phyloP scores from a whole-genome alignment of 352 stramenopile species.

The Phytophthora capsici region DNA sequence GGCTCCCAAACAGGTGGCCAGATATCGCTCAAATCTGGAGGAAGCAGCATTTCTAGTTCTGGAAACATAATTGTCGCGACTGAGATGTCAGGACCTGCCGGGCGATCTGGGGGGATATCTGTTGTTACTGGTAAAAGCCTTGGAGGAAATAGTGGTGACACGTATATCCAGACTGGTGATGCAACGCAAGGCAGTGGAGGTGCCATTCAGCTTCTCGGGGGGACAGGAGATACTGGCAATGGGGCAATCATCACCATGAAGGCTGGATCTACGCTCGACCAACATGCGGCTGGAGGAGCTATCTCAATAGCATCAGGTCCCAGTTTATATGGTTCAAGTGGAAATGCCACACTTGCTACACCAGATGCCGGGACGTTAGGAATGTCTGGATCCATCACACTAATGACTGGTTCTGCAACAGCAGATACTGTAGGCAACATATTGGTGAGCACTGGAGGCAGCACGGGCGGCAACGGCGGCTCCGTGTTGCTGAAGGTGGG shows the following conservation, averaged over 20 bases:
- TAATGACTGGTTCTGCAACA: conserved; percentile 13
- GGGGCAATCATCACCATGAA: conserved; percentile 28
- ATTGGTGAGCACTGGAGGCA: conserved; percentile 17
- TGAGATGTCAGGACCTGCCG: conserved; percentile 22
- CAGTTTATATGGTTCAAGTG: conserved; percentile 28
- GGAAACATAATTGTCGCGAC: conserved; percentile 24
- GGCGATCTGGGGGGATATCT: conserved; percentile 25
- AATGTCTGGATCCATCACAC: conserved; percentile 19
- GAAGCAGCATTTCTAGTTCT: conserved; percentile 29
- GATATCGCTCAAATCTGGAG: conserved; percentile 28
- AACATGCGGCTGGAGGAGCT: conserved; percentile 25
- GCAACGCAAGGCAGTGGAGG: conserved; percentile 33
- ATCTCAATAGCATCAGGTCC: conserved; percentile 16
- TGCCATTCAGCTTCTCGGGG: conserved; percentile 32
- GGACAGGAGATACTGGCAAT: conserved; percentile 28
- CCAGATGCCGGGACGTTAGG: conserved; percentile 24
- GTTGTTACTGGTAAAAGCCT: conserved; percentile 29
- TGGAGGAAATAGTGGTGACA: conserved; percentile 30
- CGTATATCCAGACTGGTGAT: conserved; percentile 37
- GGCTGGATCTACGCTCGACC: conserved; percentile 26
- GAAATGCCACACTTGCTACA: conserved; percentile 18
- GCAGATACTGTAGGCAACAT: conserved; percentile 20
- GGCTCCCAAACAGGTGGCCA: conserved; percentile 35
- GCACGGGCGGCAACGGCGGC: conserved; percentile 31
- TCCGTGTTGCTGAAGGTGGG: neutral